phyloP scores from a whole-genome alignment of 495 filamentous ascomycete genomes.

The Diplogelasinospora grovesii region DNA sequence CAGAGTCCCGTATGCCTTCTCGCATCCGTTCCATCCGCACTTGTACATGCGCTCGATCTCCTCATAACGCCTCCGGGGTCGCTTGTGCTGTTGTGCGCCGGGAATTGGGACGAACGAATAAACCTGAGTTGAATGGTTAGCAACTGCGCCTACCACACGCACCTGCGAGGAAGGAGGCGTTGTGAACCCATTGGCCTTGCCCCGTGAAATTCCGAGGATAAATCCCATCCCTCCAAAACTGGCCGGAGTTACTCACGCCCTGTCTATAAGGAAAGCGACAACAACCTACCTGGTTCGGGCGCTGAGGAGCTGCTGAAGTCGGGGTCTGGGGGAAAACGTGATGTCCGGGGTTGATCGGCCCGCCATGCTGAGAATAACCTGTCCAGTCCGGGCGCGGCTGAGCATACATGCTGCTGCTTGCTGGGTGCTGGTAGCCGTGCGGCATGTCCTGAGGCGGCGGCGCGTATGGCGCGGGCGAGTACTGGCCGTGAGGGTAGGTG shows the following conservation, averaged over 20 bases:
- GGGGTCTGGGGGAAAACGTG: constrained; percentile 50
- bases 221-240: too few species aligned
- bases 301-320: constrained; percentile 46
- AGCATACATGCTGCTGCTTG: constrained; percentile 52
- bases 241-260: too few species aligned
- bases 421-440: constrained; percentile 55
- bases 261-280: too few species aligned
- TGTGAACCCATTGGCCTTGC: too few species aligned
- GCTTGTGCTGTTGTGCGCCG: constrained; percentile 94
- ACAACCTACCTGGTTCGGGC: constrained; percentile 67
- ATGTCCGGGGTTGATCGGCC: constrained; percentile 43
- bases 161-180: too few species aligned
- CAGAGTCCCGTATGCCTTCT: constrained; percentile 94
- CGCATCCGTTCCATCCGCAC: constrained; percentile 96
- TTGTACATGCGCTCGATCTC: constrained; percentile 99
- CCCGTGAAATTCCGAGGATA: too few species aligned
- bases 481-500: constrained; percentile 67
- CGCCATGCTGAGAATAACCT: constrained; percentile 61
- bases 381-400: constrained; percentile 74
- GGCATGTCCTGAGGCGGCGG: constrained; percentile 79
- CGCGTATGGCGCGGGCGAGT: constrained; percentile 79
- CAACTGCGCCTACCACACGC: too few species aligned
- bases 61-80: constrained; percentile 88
- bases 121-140: too few species aligned
- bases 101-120: constrained; percentile 99